Base-by-base conservation (phyloP, 2,329 filamentous ascomycete genomes). In the Lecanoromycetidae sp. region DNA sequence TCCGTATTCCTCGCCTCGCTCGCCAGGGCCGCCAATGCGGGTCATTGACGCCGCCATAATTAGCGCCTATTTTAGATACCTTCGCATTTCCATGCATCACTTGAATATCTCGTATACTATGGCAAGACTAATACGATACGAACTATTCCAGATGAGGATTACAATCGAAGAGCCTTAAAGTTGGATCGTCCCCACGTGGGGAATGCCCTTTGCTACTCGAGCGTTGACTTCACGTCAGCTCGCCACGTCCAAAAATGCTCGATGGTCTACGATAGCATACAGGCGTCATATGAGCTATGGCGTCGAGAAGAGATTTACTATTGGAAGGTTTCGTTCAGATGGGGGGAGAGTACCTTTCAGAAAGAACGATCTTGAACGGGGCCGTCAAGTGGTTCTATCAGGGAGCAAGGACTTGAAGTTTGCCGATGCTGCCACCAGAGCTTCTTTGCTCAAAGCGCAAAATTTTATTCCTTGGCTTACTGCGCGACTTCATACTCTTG, bases 151-250 rank as follows among this genome's bases (percentile, higher is more conserved):
- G n/a, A n/a, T n/a, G n/a, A n/a, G 17, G 12, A 13, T 7, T 15
- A 38, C 5, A 9, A 3, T 32, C 27, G n/a, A 13, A 19, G 3
- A 39, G 10, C 9, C 13, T 25, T 25, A 4, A 23, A 12, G 20
- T 25, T 35, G 10, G 8, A 39, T 29, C 39, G 35, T 33, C 46
- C 46, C 46, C 34, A 34, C 17, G 25, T 38, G 46, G 46, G 46
- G 34, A 9, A 49, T 49, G 46, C 41, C 40, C 20, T 27, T 33
- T 33, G 41, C 22, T 45, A 17, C 44, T 29, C 35, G 46, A 44
- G 46, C 27, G 17, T 39, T 44, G 46, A 49, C 46, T 49, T 49
- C 46, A 35, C 36, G 46, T 49, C 41, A 44, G 41, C 46, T 44
- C 41, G 40, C 41, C 34, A 34, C 23, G 12, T 26, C 34, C 10